These are phyloP conservation scores for Phanerodontia chrysosporium DNA, from an alignment of 768 basidiomycete genomes.

Conservation along the genomic window DNA sequence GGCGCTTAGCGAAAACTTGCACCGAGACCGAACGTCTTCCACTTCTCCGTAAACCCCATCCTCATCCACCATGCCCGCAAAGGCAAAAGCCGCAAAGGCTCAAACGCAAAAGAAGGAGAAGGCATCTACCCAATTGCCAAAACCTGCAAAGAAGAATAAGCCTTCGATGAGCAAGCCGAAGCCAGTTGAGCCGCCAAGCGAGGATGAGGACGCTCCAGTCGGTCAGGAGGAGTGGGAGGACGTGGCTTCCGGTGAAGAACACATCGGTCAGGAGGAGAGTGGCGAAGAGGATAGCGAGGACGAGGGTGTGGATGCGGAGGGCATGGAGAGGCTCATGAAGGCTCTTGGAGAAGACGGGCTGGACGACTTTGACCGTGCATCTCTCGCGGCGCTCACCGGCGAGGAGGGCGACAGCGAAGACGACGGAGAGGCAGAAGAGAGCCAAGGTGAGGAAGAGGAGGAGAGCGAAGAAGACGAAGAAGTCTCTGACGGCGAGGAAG, in stretches of 20 bases:
- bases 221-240: background rate
- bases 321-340: slow-evolving; percentile 53
- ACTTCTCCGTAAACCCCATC: background rate
- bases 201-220: background rate
- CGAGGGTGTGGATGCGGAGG: slow-evolving; percentile 50
- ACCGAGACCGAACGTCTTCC: background rate
- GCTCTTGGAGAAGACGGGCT: slow-evolving; percentile 61
- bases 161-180: background rate
- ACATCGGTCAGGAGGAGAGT: slow-evolving; percentile 11
- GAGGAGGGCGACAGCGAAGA: slow-evolving; percentile 25
- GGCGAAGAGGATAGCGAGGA: slow-evolving; percentile 21
- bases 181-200: background rate
- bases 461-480: slow-evolving; percentile 35
- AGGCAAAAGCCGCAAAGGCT: background rate
- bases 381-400: slow-evolving; percentile 42
- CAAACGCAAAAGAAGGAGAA: background rate
- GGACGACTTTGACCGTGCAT: slow-evolving; percentile 59
- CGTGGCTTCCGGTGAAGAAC: background rate
- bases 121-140: background rate
- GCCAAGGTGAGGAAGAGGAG: slow-evolving; percentile 24
- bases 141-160: background rate
- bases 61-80: background rate
- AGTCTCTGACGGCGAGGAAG: slow-evolving; percentile 21
- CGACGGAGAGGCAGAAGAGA: slow-evolving; percentile 28
- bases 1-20: background rate